A percentile compares a stretch with the other conserved stretches of the same genome.
Conservation (phyloP, 2,329 filamentous ascomycete genomes). For the Fusarium citri region DNA sequence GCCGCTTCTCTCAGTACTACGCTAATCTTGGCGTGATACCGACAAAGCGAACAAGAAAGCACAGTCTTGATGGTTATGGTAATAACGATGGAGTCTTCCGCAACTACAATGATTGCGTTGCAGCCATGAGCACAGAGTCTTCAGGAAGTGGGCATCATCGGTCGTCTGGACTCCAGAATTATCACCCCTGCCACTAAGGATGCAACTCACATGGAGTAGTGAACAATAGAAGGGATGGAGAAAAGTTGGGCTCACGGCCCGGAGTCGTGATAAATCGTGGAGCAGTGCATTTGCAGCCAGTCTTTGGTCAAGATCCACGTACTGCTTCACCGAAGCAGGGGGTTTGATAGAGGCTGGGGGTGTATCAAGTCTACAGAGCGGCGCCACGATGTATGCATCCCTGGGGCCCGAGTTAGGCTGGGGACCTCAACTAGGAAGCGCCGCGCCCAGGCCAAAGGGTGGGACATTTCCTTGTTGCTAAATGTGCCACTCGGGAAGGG, state of each 20-base stretch:
- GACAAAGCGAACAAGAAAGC: slow-evolving; percentile 42
- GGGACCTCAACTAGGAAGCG: slow-evolving; percentile 32
- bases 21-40: slow-evolving; percentile 39
- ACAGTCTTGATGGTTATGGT: slow-evolving; percentile 31
- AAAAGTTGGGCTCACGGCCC: slow-evolving; percentile 43
- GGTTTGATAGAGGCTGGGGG: not conserved
- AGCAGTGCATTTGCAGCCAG: slow-evolving; percentile 21
- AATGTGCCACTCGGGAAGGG: slow-evolving; percentile 45
- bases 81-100: slow-evolving; percentile 31
- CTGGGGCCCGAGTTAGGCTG: slow-evolving; percentile 26
- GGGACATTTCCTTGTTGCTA: slow-evolving; percentile 45
- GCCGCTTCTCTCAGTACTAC: slow-evolving; percentile 28
- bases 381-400: slow-evolving; percentile 32
- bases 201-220: slow-evolving; percentile 40
- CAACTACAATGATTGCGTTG: slow-evolving; percentile 32
- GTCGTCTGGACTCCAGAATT: slow-evolving; percentile 41
- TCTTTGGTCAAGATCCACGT: slow-evolving; percentile 16
- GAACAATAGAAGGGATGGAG: slow-evolving; percentile 48
- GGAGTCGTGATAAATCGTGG: slow-evolving; percentile 40
- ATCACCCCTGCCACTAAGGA: slow-evolving; percentile 45
- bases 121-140: slow-evolving; percentile 41
- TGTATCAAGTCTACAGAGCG: slow-evolving; percentile 11
- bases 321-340: slow-evolving; percentile 2
- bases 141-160: slow-evolving; percentile 34
- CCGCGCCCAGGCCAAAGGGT: slow-evolving; percentile 30